Percentiles rank a stretch among this genome's conserved stretches.
Conservation (phyloP, 148 eudicot species). For the Rhododendron kiyosumense region DNA sequence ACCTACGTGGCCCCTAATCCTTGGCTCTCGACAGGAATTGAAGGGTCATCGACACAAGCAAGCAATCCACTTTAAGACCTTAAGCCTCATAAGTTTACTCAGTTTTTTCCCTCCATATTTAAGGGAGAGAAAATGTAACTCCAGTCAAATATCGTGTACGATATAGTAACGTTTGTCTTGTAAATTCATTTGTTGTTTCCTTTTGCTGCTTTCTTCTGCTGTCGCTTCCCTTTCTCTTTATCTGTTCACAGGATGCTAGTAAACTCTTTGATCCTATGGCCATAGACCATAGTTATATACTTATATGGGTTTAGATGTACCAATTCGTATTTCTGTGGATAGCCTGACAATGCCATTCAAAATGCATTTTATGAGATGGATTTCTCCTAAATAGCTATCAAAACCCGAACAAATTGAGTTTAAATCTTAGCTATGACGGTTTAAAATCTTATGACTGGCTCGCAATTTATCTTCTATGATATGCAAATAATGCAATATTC, state of each 20-base stretch:
- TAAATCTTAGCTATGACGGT: background rate
- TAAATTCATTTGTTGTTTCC: conserved; percentile 1
- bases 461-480: too few species aligned
- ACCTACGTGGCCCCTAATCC: conserved; percentile 80
- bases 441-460: background rate
- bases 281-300: background rate
- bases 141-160: conserved; percentile 3
- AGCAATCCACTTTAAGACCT: background rate
- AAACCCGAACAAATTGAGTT: background rate
- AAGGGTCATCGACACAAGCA: background rate
- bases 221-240: background rate
- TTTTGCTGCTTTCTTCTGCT: background rate
- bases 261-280: background rate
- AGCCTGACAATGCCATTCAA: background rate
- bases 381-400: background rate
- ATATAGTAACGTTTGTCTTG: background rate
- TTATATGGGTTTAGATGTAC: background rate
- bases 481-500: too few species aligned
- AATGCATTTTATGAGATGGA: background rate
- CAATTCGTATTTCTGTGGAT: background rate
- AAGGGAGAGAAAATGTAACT: conserved; percentile 1
- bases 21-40: conserved; percentile 49
- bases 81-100: background rate
- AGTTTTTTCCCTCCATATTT: background rate
- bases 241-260: background rate